Base-by-base conservation (phyloP, 306 rosid species). In the Prunus mira region DNA sequence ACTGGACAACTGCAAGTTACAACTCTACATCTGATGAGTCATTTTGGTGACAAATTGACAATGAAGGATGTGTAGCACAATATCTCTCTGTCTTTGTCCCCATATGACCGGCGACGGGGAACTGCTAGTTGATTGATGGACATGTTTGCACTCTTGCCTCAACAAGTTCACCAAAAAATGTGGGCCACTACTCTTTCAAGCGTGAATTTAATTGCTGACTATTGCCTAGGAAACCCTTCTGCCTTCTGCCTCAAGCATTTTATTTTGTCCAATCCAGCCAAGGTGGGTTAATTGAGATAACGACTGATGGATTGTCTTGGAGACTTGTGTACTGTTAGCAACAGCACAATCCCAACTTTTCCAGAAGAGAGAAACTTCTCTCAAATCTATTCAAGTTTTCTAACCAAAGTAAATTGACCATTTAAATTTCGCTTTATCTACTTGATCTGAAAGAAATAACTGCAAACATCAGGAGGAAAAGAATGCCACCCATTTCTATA, bases 1-100 rank as follows among this genome's bases (percentile, higher is more conserved):
- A 73, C 88, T 58, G 71, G 71, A 73, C 88, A 82, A 85, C 86
- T 75, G 83, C 68, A 75, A 50, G 43, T 50, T 12, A n/a, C 57
- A 38, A 38, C 15, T 18, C 1, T 2, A 56, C 46, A 67, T 51
- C 32, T 72, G 79, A 79, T 38, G 51, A 74, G 77, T 72, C 85
- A 64, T 73, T 61, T 82, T 73, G 55, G 65, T 14, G 41, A 6
- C 43, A 14, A 27, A 62, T 5, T 28, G 89, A 82, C 78, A 84
- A 52, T 73, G 84, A 85, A 76, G 66, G 18, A 82, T 58, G 81
- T 62, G 65, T 76, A 72, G 71, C 73, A 27, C 13, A 54, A 70
- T 80, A 84, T 74, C 78, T 69, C 52, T 47, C 19, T 84, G 86
- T 82, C 84, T 24, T 38, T 38, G 43, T 6, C 43, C 61, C 83